phyloP scores from a whole-genome alignment of 148 eudicot genomes.

The Rhododendron ferrugineum region DNA sequence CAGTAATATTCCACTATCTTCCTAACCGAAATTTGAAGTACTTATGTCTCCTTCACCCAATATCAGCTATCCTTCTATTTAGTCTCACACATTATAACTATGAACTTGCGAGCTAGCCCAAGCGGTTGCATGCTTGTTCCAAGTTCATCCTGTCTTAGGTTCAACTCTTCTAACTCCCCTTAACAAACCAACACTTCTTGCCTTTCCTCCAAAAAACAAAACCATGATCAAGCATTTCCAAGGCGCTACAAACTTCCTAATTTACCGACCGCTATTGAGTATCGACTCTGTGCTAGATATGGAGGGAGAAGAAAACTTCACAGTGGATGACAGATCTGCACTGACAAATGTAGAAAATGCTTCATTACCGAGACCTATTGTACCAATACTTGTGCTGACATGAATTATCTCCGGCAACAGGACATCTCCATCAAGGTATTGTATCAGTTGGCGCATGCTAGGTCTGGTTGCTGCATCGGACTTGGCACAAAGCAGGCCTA shows the following conservation, averaged over 20 bases:
- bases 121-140: too few relatives aligned
- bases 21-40: too few relatives aligned
- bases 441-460: constrained; percentile 34
- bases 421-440: constrained; percentile 25
- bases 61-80: too few relatives aligned
- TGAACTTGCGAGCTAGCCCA: too few relatives aligned
- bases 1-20: too few relatives aligned
- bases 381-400: background rate
- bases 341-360: background rate
- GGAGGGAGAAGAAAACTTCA: background rate
- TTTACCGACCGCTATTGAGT: background rate
- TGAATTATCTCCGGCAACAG: background rate
- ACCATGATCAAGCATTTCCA: background rate
- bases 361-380: background rate
- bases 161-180: too few relatives aligned
- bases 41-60: too few relatives aligned
- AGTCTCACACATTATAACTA: too few relatives aligned
- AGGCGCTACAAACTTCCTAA: background rate
- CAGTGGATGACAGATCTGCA: background rate
- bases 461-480: constrained; percentile 31
- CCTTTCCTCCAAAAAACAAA: too few relatives aligned
- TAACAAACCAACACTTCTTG: too few relatives aligned
- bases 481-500: constrained; percentile 19
- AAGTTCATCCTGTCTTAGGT: too few relatives aligned
- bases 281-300: background rate